Evolutionary conservation across 257 asterid genomes (phyloP), one percentile per base, ranked within the genome.

Genomic region (Plectranthus barbatus): DNA sequence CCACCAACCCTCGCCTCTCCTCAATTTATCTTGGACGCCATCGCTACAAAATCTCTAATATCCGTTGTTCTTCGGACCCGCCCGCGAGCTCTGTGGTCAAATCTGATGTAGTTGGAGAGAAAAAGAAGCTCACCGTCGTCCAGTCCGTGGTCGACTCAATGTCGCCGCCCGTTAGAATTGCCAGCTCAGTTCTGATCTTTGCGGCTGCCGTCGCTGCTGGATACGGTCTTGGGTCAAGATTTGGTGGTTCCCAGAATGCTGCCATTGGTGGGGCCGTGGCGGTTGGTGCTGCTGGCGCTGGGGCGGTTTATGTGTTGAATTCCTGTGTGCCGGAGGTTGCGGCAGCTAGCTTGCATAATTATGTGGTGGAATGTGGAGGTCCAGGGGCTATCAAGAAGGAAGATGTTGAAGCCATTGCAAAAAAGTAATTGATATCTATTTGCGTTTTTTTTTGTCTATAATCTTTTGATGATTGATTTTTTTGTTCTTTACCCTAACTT

Each of bases 251-350:
- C 6, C 75, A 83, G 2, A 87, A 84, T 78, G 86, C 71, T 33
- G 92, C 78, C 7, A 7, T 93, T 2, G 95, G 90, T 73, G 99
- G 97, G 47, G 99, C 97, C 10, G 85, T 79, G 53, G 94, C 73
- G 50, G 68, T 81, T 13, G 99, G 99, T 1, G 96, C 82, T 36
- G 95, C 90, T 39, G 96, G 96, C n/a, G 96, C 90, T 7, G 97
- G 95, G 5, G 90, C 85, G 9, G 97, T 87, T 10, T 93, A 87
- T 39, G 95, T 94, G 8, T 37, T 93, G 83, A 85, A 84, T 77
- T 76, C 97, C 17, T 84, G 88, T 31, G 94, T 80, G 55, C 99
- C 97, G 24, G 90, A 84, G 47, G 95, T 90, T 12, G 99, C 99
- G 7, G 96, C 97, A 7, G 81, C 80, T 6, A 84, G 64, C 72